Conservation (phyloP, 1,284 basidiomycete genomes). For the Inonotus obliquus region DNA sequence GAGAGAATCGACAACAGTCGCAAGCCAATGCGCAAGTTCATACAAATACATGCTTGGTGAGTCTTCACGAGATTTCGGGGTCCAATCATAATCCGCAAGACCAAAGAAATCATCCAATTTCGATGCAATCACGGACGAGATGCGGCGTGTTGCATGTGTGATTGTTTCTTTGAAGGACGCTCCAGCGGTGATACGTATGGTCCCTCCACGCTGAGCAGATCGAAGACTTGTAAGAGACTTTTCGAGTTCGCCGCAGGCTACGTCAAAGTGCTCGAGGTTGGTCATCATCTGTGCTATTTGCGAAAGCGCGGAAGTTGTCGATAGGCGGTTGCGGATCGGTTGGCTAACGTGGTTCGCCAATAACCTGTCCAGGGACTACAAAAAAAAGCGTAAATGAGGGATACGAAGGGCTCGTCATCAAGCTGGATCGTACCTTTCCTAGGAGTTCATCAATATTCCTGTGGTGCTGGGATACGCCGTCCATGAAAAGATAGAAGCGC, state of each 20-base stretch:
- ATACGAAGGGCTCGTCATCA: background rate
- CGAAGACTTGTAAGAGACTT: conserved; percentile 80
- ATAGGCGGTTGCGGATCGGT: conserved; percentile 69
- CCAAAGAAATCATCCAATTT: conserved; percentile 98
- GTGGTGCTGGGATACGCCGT: conserved; percentile 89
- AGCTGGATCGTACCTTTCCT: conserved; percentile 58
- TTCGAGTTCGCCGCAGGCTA: conserved; percentile 84
- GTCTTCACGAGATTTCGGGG: conserved; percentile 58
- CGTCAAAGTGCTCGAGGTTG: conserved; percentile 90
- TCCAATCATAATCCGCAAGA: conserved; percentile 93
- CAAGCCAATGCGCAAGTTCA: conserved; percentile 95
- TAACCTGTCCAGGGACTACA: conserved; percentile 82
- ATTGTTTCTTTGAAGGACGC: conserved; percentile 70
- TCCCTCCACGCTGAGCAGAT: conserved; percentile 80
- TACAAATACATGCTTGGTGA: conserved; percentile 90
- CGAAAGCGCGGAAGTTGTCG: conserved; percentile 76
- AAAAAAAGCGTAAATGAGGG: background rate
- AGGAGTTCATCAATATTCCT: conserved; percentile 91
- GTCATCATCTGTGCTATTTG: conserved; percentile 94
- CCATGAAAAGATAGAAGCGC: conserved; percentile 95
- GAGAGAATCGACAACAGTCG: conserved; percentile 93
- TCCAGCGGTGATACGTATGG: conserved; percentile 65
- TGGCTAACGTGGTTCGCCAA: conserved; percentile 80
- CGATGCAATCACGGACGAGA: conserved; percentile 79
- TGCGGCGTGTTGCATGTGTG: conserved; percentile 68